Evolutionary conservation across 352 stramenopile genomes (phyloP), one percentile per base, ranked within the genome.

Genomic region (Aphanomyces stellatus): DNA sequence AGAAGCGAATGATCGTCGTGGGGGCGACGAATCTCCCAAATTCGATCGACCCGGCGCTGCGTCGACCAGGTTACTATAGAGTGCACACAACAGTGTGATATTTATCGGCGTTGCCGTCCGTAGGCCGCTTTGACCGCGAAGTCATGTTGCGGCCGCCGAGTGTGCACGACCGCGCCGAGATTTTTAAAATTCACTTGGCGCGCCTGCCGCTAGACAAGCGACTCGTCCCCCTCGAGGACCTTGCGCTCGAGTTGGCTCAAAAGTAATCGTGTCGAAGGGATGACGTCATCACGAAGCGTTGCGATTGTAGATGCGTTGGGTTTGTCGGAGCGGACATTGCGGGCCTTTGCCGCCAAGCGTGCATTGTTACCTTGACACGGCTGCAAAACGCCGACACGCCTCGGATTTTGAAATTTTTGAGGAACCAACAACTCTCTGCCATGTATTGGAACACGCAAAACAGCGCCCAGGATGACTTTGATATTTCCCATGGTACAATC

Each of bases 21-120:
- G 96, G 86, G 22, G 93, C 95, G 3, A 98, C 95, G 10, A 98
- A 98, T 71, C 71, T 96, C 17, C 93, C 95, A 1, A 97, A 98
- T 74, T 82, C 89, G 0, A 97, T 99, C 49, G 79, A 91, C 57
- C 69, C 80, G 30, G 86, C 86, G 7, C 69, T 95, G 60, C 79
- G 85, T 28, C 86, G 86, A 0, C 82, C 86, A 5, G 55, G 55
- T 64, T 17, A 2, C 1, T 59, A 0, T 33, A 22, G 7, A 34
- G 24, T 27, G 35, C 19, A 17, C 28, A 57, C 28, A 28, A n/a
- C n/a, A n/a, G n/a, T n/a, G n/a, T n/a, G n/a, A n/a, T n/a, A n/a
- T n/a, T n/a, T n/a, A n/a, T n/a, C n/a, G n/a, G n/a, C n/a, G n/a
- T n/a, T n/a, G n/a, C n/a, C 0, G n/a, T 46, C 2, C 19, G 4